Percentiles rank a stretch among this genome's conserved stretches.
Conservation (phyloP, 306 rosid genomes). For the Cucurbita moschata region DNA sequence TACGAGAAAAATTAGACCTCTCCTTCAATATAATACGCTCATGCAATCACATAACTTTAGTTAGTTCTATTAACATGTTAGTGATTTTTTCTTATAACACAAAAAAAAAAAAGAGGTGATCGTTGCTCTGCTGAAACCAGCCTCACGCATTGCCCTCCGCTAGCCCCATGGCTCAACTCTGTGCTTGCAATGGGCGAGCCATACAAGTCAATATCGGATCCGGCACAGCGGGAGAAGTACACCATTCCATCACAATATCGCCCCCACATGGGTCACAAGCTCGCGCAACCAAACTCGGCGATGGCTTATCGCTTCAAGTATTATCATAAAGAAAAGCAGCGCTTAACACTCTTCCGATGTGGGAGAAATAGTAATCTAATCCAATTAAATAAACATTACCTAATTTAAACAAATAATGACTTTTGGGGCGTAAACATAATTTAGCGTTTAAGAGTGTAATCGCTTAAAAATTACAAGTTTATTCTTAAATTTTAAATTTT, state of each 20-base stretch:
- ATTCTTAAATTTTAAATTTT: no score
- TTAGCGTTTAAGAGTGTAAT: no score
- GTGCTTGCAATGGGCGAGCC: neutral
- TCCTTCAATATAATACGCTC: no score
- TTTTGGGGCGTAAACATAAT: no score
- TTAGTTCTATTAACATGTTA: no score
- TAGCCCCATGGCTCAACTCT: neutral
- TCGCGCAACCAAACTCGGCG: neutral
- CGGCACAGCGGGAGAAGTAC: rapidly evolving
- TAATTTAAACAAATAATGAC: neutral
- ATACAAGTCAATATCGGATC: rapidly evolving
- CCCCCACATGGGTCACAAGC: constrained; percentile 6
- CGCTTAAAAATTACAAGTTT: no score
- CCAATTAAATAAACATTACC: neutral
- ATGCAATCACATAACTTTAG: no score
- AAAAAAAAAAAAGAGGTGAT: no score
- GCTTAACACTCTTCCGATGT: rapidly evolving
- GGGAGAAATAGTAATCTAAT: neutral
- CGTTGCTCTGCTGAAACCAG: no score
- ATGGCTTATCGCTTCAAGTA: rapidly evolving
- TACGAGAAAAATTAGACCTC: no score
- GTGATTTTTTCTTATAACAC: no score
- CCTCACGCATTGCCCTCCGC: no score
- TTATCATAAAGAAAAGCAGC: rapidly evolving
- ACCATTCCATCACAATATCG: neutral